Conservation (phyloP, 495 filamentous ascomycete species). For the Bacidia rubella region DNA sequence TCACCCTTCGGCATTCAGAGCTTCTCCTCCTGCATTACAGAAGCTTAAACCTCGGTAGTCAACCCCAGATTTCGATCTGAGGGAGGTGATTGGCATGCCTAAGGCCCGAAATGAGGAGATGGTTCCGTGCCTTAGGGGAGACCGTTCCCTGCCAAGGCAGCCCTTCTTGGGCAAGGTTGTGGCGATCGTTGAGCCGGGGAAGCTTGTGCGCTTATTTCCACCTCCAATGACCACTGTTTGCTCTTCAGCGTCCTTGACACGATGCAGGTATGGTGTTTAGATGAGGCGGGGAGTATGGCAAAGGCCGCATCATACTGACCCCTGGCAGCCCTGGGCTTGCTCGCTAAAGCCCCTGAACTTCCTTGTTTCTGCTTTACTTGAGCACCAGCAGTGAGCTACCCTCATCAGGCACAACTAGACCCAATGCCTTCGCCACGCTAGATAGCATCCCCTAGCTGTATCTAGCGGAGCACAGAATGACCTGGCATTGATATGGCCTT, state of each 20-base stretch:
- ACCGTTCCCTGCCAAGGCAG: neutral
- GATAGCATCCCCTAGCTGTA: no score
- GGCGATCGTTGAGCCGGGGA: neutral
- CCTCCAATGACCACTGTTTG: neutral
- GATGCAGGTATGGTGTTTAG: neutral
- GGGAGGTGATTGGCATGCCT: neutral
- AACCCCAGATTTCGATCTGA: neutral
- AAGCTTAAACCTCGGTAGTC: neutral
- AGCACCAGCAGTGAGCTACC: no score
- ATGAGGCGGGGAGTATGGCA: no score
- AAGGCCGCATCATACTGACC: no score
- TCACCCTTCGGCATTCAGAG: neutral
- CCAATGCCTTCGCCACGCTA: no score
- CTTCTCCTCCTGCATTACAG: neutral
- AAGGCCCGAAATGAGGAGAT: neutral
- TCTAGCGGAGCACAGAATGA: no score
- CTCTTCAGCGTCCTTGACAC: no score
- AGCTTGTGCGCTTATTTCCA: neutral
- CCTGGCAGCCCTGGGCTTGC: no score
- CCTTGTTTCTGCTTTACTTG: no score
- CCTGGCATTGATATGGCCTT: no score
- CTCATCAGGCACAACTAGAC: no score
- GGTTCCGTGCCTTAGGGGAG: neutral
- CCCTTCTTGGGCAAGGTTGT: neutral
- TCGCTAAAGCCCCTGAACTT: no score